phyloP scores from a whole-genome alignment of 23 red algal species.

The Pyropia haitanensis region DNA sequence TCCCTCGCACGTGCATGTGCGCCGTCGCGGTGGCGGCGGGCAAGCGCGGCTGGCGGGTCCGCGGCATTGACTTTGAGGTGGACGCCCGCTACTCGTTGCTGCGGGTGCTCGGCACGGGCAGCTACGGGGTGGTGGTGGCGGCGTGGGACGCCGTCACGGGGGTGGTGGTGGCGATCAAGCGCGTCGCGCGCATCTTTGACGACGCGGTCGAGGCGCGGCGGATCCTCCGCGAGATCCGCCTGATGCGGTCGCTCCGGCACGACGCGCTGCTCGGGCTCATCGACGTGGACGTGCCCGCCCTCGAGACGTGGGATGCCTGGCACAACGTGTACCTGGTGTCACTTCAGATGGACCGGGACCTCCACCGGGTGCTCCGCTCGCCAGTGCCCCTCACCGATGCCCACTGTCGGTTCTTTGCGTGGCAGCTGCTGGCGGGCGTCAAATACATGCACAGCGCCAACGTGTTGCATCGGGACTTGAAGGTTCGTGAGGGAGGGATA shows the following conservation, averaged over 20 bases:
- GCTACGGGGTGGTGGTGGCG: slow-evolving; percentile 82
- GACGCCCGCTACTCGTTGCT: slow-evolving; percentile 48
- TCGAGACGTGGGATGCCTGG: slow-evolving; percentile 43
- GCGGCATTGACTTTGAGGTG: neutral
- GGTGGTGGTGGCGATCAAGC: slow-evolving; percentile 84
- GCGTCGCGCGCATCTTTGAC: slow-evolving; percentile 79
- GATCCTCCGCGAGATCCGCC: slow-evolving; percentile 88
- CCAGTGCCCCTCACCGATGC: slow-evolving; percentile 50
- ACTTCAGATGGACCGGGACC: slow-evolving; percentile 86
- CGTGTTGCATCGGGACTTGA: slow-evolving; percentile 91
- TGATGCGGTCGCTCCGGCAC: slow-evolving; percentile 70
- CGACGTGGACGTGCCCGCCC: slow-evolving; percentile 64
- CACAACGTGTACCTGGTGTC: slow-evolving; percentile 93
- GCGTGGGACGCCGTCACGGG: slow-evolving; percentile 60
- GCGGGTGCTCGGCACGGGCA: slow-evolving; percentile 64
- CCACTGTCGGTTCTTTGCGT: slow-evolving; percentile 80
- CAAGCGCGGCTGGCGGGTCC: too few species aligned
- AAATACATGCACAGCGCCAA: slow-evolving; percentile 76
- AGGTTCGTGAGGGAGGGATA: neutral
- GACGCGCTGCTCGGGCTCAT: slow-evolving; percentile 83
- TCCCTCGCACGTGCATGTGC: too few species aligned
- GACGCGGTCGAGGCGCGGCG: slow-evolving; percentile 63
- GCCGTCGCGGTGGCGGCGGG: too few species aligned
- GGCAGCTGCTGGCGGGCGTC: slow-evolving; percentile 78
- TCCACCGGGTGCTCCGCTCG: slow-evolving; percentile 63